A percentile compares a stretch with the other conserved stretches of the same genome.
phyloP scores from a whole-genome alignment of 768 basidiomycete genomes.

The Asterophora parasitica region DNA sequence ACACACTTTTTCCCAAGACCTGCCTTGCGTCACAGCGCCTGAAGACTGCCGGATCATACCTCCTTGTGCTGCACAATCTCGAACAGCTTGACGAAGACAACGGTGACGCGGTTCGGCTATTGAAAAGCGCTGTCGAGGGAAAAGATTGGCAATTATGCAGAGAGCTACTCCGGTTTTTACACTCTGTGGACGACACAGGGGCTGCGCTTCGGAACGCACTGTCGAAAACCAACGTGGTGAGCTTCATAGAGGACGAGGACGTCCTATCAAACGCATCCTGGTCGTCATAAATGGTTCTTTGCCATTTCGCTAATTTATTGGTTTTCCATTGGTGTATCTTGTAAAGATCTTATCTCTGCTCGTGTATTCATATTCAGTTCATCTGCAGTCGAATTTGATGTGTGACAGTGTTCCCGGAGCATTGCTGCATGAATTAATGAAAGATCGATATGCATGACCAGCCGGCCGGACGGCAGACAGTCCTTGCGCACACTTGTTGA shows the following conservation, averaged over 20 bases:
- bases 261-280: slow-evolving; percentile 2
- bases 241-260: slow-evolving; percentile 13
- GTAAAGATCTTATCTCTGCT: neutral
- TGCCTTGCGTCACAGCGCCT: slow-evolving; percentile 70
- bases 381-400: too few species aligned
- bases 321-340: neutral
- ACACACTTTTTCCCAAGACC: slow-evolving; percentile 38
- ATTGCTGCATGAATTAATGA: too few species aligned
- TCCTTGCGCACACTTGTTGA: too few species aligned
- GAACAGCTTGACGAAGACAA: slow-evolving; percentile 82
- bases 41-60: slow-evolving; percentile 87
- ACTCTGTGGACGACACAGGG: slow-evolving; percentile 88
- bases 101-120: slow-evolving; percentile 74
- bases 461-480: too few species aligned
- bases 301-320: neutral
- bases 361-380: neutral
- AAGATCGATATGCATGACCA: too few species aligned
- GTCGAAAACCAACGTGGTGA: slow-evolving; percentile 22
- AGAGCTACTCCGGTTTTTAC: slow-evolving; percentile 88
- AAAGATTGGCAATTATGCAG: slow-evolving; percentile 90
- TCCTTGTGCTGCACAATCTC: slow-evolving; percentile 89
- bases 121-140: slow-evolving; percentile 68
- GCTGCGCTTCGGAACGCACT: slow-evolving; percentile 60
- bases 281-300: slow-evolving; percentile 4
- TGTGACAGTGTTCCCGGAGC: too few species aligned